Evolutionary conservation across 2,329 filamentous ascomycete species (phyloP), one percentile per base, ranked within the genome.

Genomic region (Sordariomycetes sp.): DNA sequence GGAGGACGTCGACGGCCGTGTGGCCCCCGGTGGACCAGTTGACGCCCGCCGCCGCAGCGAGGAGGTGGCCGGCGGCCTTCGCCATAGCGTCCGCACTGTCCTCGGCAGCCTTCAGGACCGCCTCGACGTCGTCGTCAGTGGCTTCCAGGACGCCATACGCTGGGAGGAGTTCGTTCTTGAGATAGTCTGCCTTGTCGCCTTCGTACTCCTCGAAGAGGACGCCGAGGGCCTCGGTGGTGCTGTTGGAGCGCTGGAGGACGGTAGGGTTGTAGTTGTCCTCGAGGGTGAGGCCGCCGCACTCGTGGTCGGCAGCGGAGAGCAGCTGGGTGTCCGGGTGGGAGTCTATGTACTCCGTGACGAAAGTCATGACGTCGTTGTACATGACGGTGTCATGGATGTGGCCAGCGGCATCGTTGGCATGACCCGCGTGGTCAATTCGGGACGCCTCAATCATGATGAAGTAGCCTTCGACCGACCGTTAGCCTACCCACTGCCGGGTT

Each of bases 391-490:
- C 63, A 59, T 63, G 61, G 37, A 65, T 43, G 56, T 65, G 64
- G 40, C 60, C 61, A 8, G 61, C 60, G 4, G 61, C 61, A 55
- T 66, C 64, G 53, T 65, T 64, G 59, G 61, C 60, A 55, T 65
- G 63, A 16, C 57, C 64, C 11, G 64, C 64, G 54, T 66, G 64
- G 54, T 63, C 64, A 28, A 66, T 63, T 46, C 64, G 61, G 22
- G 64, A 65, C 8, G 64, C 64, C 58, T 65, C 64, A 22, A 65
- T 60, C 64, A 65, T 65, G 64, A 66, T 59, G 54, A 65, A 66
- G 53, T 59, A 66, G 18, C 64, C 64, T 52, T 60, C 60, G 22
- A 58, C 25, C 10, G 24, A 10, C 4, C 10, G 28, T 50, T 57
- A 46, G 35, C 37, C 12, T 14, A 16, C 4, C 16, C 20, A 40